Evolutionary conservation across 805 yeast species (phyloP), one percentile per base, ranked within the genome.

Genomic region (Candida wancherniae): DNA sequence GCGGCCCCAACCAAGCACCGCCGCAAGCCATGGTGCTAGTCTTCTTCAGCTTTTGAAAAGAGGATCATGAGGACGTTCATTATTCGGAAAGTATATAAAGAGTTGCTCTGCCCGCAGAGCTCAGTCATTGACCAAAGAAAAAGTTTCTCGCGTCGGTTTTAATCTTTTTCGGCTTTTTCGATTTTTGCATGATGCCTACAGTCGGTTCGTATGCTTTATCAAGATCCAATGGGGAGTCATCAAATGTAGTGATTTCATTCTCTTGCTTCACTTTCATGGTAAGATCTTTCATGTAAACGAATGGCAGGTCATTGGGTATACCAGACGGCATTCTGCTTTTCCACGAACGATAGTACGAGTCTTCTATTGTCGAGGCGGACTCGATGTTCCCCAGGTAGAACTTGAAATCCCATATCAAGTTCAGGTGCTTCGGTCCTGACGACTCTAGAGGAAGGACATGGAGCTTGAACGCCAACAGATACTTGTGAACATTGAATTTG

Each of bases 401-500:
- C 38, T 41, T 51, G 31, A 35, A 29, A 19, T 44, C 48, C 48
- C 48, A 44, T 6, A 44, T 16, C 3, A 34, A 15, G n/a, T n/a
- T n/a, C n/a, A n/a, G n/a, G n/a, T n/a, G n/a, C n/a, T n/a, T n/a
- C n/a, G n/a, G n/a, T n/a, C n/a, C n/a, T n/a, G n/a, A n/a, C 13
- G 17, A 12, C 6, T 34, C 19, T 9, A 31, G 15, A 11, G 13
- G 14, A n/a, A 25, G 16, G 14, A 28, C 11, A 11, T 34, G 30
- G 16, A 48, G 37, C 27, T 53, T 56, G 24, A 52, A 39, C 0
- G 53, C 58, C 19, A 60, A 32, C 8, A 61, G 55, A 17, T 48
- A 36, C 26, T 48, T 49, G 6, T 33, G 26, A 9, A 55, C 29
- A 7, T 29, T n/a, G n/a, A n/a, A n/a, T n/a, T n/a, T n/a, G n/a